Evolutionary conservation across 2,329 filamentous ascomycete genomes (phyloP).

Genomic region (Aureobasidium sp.): DNA sequence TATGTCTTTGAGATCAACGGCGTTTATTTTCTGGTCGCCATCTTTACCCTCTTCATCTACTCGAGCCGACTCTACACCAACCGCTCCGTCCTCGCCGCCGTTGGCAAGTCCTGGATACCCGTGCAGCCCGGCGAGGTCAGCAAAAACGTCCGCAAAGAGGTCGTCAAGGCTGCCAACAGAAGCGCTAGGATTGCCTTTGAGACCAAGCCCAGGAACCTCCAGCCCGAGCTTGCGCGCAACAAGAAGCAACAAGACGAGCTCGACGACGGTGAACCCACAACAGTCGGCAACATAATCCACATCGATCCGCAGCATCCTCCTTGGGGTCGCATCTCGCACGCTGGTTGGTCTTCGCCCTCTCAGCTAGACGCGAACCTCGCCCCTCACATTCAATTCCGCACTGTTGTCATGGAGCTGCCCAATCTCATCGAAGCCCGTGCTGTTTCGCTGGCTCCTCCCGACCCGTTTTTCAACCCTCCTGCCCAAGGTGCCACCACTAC

Average conservation of each 20-base stretch:
- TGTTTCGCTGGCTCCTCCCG: slow-evolving; percentile 66
- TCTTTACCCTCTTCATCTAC: slow-evolving; percentile 69
- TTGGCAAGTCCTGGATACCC: slow-evolving; percentile 80
- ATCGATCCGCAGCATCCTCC: slow-evolving; percentile 34
- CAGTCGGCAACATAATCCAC: slow-evolving; percentile 17
- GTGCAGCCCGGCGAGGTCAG: slow-evolving; percentile 77
- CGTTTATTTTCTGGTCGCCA: slow-evolving; percentile 62
- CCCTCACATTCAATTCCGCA: slow-evolving; percentile 71
- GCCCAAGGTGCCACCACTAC: slow-evolving; percentile 28
- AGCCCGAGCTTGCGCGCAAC: slow-evolving; percentile 27
- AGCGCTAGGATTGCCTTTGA: slow-evolving; percentile 78
- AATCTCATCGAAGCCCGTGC: slow-evolving; percentile 89
- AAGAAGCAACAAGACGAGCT: neutral
- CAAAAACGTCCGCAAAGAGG: slow-evolving; percentile 64
- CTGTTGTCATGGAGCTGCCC: slow-evolving; percentile 74
- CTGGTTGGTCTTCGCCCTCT: slow-evolving; percentile 78
- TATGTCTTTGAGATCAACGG: slow-evolving; percentile 77
- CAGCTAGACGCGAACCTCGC: slow-evolving; percentile 51
- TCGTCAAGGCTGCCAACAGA: slow-evolving; percentile 60
- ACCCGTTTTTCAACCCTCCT: slow-evolving; percentile 36
- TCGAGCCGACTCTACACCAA: slow-evolving; percentile 79
- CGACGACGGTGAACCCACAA: slow-evolving; percentile 18
- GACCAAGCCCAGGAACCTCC: slow-evolving; percentile 56
- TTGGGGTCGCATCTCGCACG: slow-evolving; percentile 80
- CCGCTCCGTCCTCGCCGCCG: slow-evolving; percentile 65